Evolutionary conservation across 192 early-diverging fungal genomes (phyloP), one percentile per base, ranked within the genome.

Genomic region (Coemansia sp.): DNA sequence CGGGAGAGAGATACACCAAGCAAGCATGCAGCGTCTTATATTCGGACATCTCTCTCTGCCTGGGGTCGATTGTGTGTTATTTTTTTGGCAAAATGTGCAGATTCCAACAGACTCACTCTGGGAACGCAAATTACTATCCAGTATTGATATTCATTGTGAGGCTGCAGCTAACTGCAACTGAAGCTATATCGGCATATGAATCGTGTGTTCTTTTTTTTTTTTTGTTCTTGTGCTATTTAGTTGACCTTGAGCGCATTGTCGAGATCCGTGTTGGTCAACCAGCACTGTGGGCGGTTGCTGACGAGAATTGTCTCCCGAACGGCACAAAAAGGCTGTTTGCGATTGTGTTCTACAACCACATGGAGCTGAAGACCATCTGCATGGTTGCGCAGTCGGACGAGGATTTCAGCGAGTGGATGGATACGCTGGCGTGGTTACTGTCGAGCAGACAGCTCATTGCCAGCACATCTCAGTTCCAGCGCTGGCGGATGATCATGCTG

Each of bases 211-310:
- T 35, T 49, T 25, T 13, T 9, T 34, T 32, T 55, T 35, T 49
- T 25, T 43, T n/a, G 22, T 36, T 29, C 15, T 49, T 29, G 15
- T 52, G 59, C 25, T 7, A 15, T 65, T 52, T 81, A 81, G 79
- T 82, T 63, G 80, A 82, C 59, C 64, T 82, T 36, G 80, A 82
- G 68, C 71, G 71, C 56, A 82, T 82, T 49, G 72, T 77, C 36
- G 80, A 82, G 59, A 43, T 82, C 14, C 63, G 80, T 11, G 67
- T 76, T 17, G 80, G 80, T 23, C 70, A 71, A 49, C 64, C 66
- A 54, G 80, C 80, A 15, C 69, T 77, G 55, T 77, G 80, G 80
- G 67, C 80, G 9, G 75, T 82, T 2, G 62, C 65, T 35, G 59
- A 82, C 61, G 69, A 70, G 15, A 58, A 61, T 59, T 53, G 80